Evolutionary conservation across 805 yeast species (phyloP).

Genomic region (Nakazawaea holstii): DNA sequence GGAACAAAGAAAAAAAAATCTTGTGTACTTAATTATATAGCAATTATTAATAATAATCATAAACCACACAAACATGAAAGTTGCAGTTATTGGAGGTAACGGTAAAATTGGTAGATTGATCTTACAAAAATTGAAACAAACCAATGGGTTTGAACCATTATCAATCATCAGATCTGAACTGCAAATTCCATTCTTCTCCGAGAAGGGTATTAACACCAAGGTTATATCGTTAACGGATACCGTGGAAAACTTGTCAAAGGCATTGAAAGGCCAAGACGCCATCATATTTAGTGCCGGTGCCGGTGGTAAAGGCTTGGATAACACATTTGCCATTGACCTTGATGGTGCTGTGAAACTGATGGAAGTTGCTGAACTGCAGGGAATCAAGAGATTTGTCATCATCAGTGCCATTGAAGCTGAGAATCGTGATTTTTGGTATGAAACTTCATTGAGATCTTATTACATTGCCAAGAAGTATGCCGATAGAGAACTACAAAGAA

Average conservation of each 20-base stretch:
- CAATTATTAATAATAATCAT: too few relatives aligned
- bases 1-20: too few relatives aligned
- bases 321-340: constrained; percentile 48
- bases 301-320: constrained; percentile 45
- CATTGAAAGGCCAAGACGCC: constrained; percentile 43
- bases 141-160: constrained; percentile 30
- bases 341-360: constrained; percentile 55
- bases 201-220: constrained; percentile 31
- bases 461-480: constrained; percentile 61
- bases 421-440: constrained; percentile 40
- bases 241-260: constrained; percentile 28
- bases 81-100: constrained; percentile 55
- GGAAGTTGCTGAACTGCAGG: constrained; percentile 45
- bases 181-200: constrained; percentile 36
- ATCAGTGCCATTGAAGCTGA: constrained; percentile 54
- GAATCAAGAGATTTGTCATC: constrained; percentile 40
- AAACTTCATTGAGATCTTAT: constrained; percentile 37
- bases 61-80: too few relatives aligned
- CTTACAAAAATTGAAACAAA: constrained; percentile 27
- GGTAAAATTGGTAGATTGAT: constrained; percentile 53
- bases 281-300: constrained; percentile 62
- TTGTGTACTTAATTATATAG: too few relatives aligned
- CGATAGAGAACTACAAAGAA: constrained; percentile 37
- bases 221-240: constrained; percentile 34
- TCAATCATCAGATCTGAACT: constrained; percentile 40